Evolutionary conservation across 768 basidiomycete species (phyloP), one percentile per base, ranked within the genome.

Genomic region (Collybiopsis luxurians): DNA sequence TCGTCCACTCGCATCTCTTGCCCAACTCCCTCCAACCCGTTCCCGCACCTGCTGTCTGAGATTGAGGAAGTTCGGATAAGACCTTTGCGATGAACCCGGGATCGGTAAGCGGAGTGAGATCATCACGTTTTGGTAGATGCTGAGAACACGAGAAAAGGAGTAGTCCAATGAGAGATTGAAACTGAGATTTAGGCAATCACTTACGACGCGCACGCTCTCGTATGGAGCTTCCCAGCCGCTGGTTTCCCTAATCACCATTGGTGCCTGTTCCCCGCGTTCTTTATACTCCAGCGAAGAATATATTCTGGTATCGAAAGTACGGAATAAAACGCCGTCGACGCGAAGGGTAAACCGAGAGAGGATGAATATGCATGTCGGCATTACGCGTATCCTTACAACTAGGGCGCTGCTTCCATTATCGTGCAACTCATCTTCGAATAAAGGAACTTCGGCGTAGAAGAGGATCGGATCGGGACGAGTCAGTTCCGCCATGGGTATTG

Each of bases 351-450:
- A 92, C 12, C 97, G 85, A 1, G 85, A 78, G 9, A 99, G 84
- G 60, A 98, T 83, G 72, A 98, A 98, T 60, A 98, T 79, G 53
- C 90, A 98, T 7, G 87, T 88, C 2, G 95, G 94, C 95, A 98
- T 99, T 42, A 99, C 95, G 48, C 97, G 88, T 95, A 98, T 92
- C 64, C 95, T 79, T 45, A 94, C 88, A 26, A 93, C 80, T 1
- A 94, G 70, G 28, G 85, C 81, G 1, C 95, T 95, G 5, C 92
- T 85, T 0, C 97, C 97, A 66, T 98, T 98, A 67, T 99, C 97
- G 66, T 98, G 95, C 44, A 98, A 77, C 69, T 99, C 97, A 68
- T 98, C 95, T 66, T 99, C 96, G 67, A 91, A 98, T 4, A 98
- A 73, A 0, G 93, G 91, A 1, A 98, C 84, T 64, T 98, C 95